A percentile compares a stretch with the other conserved stretches of the same genome.
Evolutionary conservation across 108 stramenopile genomes (phyloP).

Genomic region (Stephanodiscus triporus): DNA sequence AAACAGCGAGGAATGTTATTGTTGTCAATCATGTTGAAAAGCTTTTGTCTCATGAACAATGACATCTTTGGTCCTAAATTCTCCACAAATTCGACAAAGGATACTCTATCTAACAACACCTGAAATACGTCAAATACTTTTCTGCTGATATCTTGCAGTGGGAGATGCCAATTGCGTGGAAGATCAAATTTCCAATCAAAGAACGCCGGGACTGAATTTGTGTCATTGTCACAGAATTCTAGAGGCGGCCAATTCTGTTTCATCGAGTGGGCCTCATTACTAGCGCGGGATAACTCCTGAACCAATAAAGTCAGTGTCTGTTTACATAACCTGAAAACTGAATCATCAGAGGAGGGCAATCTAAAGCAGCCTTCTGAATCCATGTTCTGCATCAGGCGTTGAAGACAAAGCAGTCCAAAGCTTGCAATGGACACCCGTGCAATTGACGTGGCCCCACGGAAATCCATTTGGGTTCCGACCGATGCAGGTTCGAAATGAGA

Average conservation of each 20-base stretch:
- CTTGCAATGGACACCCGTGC: constrained; percentile 35
- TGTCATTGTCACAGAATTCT: constrained; percentile 23
- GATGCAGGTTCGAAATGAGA: constrained; percentile 12
- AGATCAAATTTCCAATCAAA: constrained; percentile 29
- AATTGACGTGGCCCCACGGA: not conserved
- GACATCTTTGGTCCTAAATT: constrained; percentile 9
- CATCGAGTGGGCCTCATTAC: constrained; percentile 21
- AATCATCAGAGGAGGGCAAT: not conserved
- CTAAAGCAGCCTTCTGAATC: constrained; percentile 10
- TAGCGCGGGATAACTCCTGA: constrained; percentile 13
- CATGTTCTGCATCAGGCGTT: constrained; percentile 40
- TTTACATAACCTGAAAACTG: constrained; percentile 19
- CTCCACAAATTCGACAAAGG: constrained; percentile 20
- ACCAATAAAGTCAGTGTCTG: constrained; percentile 26
- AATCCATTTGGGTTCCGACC: constrained; percentile 7
- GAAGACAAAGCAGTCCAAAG: constrained; percentile 43
- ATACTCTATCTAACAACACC: constrained; percentile 20
- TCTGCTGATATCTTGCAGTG: constrained; percentile 5
- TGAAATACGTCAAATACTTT: constrained; percentile 27
- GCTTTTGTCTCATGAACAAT: constrained; percentile 5
- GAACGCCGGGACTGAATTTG: constrained; percentile 25
- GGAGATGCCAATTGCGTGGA: constrained; percentile 36
- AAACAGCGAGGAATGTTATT: constrained; percentile 37
- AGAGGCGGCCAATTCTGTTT: constrained; percentile 28
- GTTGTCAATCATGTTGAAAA: constrained; percentile 31